These are phyloP conservation scores for Xylariaceae sp. DNA, from an alignment of 2,329 filamentous ascomycete genomes.

Conservation along the genomic window DNA sequence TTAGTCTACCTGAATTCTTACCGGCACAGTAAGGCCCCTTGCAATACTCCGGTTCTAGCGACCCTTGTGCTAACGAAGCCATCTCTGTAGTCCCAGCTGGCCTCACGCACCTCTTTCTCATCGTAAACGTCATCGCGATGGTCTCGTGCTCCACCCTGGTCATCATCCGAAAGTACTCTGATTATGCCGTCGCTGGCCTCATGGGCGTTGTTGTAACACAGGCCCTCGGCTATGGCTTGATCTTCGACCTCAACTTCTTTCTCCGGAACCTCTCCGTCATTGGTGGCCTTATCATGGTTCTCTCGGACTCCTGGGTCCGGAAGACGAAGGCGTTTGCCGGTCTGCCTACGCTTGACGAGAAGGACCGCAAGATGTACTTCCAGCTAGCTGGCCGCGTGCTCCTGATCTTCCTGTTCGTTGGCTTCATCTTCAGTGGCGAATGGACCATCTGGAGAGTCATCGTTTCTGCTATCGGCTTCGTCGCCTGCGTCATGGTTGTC, in stretches of 20 bases:
- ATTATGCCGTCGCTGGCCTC: conserved; percentile 89
- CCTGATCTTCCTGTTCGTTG: conserved; percentile 95
- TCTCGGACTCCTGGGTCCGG: conserved; percentile 97
- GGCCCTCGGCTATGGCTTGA: conserved; percentile 93
- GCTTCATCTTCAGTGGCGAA: conserved; percentile 92
- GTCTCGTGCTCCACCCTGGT: conserved; percentile 79
- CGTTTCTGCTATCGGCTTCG: conserved; percentile 82
- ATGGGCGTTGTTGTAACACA: conserved; percentile 91
- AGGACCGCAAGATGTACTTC: conserved; percentile 99
- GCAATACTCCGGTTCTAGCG: background rate
- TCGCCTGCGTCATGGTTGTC: conserved; percentile 97
- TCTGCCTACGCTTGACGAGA: conserved; percentile 92
- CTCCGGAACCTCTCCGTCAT: conserved; percentile 97
- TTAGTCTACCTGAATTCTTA: conserved; percentile 91
- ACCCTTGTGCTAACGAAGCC: conserved; percentile 30
- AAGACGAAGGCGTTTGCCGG: conserved; percentile 97
- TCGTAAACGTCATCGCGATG: conserved; percentile 91
- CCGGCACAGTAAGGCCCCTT: conserved; percentile 75
- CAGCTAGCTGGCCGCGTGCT: conserved; percentile 95
- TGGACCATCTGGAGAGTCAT: conserved; percentile 90
- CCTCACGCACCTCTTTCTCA: conserved; percentile 89
- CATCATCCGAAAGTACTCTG: conserved; percentile 89
- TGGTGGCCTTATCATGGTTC: conserved; percentile 95
- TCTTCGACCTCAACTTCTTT: conserved; percentile 99
- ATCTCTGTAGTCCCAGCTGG: conserved; percentile 75